Evolutionary conservation across 2,329 filamentous ascomycete genomes (phyloP).

Genomic region (Rutstroemia sp.): DNA sequence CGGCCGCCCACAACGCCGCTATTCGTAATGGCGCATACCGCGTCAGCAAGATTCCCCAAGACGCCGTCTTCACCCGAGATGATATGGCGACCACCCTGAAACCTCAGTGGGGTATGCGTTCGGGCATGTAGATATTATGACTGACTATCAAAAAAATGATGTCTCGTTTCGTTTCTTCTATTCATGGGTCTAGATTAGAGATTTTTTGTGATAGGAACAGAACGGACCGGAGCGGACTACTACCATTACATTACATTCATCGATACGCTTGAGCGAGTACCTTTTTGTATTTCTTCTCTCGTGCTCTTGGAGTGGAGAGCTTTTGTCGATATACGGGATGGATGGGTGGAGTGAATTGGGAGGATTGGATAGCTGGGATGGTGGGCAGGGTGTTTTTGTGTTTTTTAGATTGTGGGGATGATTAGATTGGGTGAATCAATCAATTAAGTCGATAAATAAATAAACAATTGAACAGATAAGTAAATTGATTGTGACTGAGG

Average conservation of each 20-base stretch:
- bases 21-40: conserved; percentile 64
- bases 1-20: conserved; percentile 47
- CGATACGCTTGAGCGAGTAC: not conserved
- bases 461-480: too few relatives aligned
- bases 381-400: too few relatives aligned
- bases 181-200: conserved; percentile 9
- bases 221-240: conserved; percentile 4
- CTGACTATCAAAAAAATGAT: conserved; percentile 8
- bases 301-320: too few relatives aligned
- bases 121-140: conserved; percentile 17
- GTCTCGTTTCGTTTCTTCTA: conserved; percentile 14
- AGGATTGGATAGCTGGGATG: too few relatives aligned
- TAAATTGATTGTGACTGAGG: too few relatives aligned
- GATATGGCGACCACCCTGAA: conserved; percentile 44
- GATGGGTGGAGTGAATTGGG: too few relatives aligned
- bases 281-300: not conserved
- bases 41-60: conserved; percentile 57
- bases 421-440: too few relatives aligned
- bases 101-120: conserved; percentile 33
- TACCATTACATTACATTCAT: conserved; percentile 3
- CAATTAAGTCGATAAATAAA: too few relatives aligned
- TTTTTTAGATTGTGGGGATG: too few relatives aligned
- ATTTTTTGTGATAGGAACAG: not conserved
- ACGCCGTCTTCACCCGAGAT: conserved; percentile 57
- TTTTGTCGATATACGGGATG: too few relatives aligned